Evolutionary conservation across 116 monocot genomes (phyloP), one percentile per base, ranked within the genome.

Genomic region (Zostera marina): DNA sequence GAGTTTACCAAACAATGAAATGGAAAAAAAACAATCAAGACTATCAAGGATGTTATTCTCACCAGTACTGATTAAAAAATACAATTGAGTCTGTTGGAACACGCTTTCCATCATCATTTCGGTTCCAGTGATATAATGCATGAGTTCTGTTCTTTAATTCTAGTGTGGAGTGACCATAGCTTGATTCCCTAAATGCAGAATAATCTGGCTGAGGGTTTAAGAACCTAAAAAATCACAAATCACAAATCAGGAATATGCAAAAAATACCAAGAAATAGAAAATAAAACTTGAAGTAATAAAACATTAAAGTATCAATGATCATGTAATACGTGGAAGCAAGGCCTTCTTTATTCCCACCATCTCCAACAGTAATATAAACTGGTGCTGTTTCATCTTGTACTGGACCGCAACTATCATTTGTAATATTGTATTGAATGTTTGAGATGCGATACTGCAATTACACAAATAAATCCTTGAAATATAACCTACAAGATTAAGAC

Each of bases 281-380:
- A 57, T 22, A 11, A 14, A 59, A 59, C 43, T 20, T 42, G 12
- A 59, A 59, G 22, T 21, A 59, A 22, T 43, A 41, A 43, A 40
- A 10, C 20, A 3, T 11, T 20, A n/a, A n/a, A n/a, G n/a, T n/a
- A n/a, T n/a, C n/a, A 32, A 32, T 32, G 32, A 32, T 32, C 32
- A 32, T 22, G 15, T 53, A 19, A 47, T 19, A 88, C 94, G 72
- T 82, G 63, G 61, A 71, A 76, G 94, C 94, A 58, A 96, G 88
- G 4, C 94, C 96, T 80, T 96, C 96, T 64, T 85, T 89, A 73
- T 96, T 96, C 63, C 96, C 96, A 52, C 96, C 96, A 73, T 96
- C 96, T 17, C 96, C 96, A 55, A 96, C 85, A 15, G 89, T 96
- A 44, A 96, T 68, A 57, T 89, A 96, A 21, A 96, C 89, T 12